Base-by-base conservation (phyloP, 73 alveolate species). In the Uronychia binucleata region DNA sequence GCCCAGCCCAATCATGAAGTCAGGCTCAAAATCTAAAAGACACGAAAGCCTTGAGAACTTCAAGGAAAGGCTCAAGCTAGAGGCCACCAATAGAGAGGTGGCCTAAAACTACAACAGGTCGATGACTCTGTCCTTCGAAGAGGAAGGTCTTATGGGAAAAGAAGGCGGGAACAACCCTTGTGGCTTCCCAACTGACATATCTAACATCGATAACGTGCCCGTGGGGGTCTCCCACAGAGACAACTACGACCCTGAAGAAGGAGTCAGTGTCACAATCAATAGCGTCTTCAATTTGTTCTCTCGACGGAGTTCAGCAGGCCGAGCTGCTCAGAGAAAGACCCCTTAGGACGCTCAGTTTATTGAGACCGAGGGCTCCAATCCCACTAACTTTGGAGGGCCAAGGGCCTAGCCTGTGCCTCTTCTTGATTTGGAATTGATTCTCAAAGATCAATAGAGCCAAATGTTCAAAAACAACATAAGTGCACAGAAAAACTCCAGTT, bases 121-220 rank as follows among this genome's bases (percentile, higher is more conserved):
- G 19, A 46, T 46, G 5, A 11, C 67, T 46, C 19, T 46, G 67
- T 46, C 67, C 5, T 46, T 46, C 19, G 67, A n/a, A n/a, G n/a
- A 46, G 67, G 67, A 46, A 46, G 67, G 5, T 46, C 5, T 46
- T 5, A 46, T 19, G 19, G 19, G 67, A 46, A 46, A 46, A 46
- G 5, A 46, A 19, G 19, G 19, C 19, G 5, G 19, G 5, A 11
- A 19, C 67, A 46, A 46, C 67, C 67, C 67, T 46, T 11, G 5
- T 46, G 67, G 67, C n/a, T 46, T 46, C 67, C 67, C 67, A 46
- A 46, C 67, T 19, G 67, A 46, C 67, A 46, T 46, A 46, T 46
- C 67, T 19, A 46, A 46, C 5, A 46, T 46, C 19, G 67, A 46
- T 5, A 19, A 19, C 19, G n/a, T 46, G 67, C n/a, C n/a, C 5